A percentile compares a stretch with the other conserved stretches of the same genome.
Evolutionary conservation across 176 grass and related monocot genomes (phyloP).

Genomic region (Eremochloa ophiuroides): DNA sequence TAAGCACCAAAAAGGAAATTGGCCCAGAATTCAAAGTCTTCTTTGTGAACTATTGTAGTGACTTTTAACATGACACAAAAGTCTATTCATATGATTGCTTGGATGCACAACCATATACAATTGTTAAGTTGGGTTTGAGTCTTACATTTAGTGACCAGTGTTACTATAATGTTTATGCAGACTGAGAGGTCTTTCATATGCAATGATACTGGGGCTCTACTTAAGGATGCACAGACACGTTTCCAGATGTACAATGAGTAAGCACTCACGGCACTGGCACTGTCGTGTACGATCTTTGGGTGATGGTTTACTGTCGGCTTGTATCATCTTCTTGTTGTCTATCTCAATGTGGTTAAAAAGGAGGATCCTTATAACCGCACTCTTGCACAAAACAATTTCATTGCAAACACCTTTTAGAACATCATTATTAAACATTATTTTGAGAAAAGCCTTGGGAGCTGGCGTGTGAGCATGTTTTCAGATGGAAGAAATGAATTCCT

Average conservation of each 20-base stretch:
- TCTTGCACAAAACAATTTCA: not conserved
- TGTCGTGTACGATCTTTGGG: constrained; percentile 3
- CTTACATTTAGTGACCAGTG: not conserved
- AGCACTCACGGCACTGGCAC: constrained; percentile 1
- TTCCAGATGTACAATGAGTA: constrained; percentile 93
- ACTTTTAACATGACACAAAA: not conserved
- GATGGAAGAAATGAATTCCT: not conserved
- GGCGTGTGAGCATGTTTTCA: too few relatives aligned
- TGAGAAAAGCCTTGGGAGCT: not conserved
- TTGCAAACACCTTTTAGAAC: not conserved
- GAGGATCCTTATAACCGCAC: not conserved
- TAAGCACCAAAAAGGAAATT: not conserved
- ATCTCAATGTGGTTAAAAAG: not conserved
- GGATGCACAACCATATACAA: not conserved
- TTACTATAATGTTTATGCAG: constrained; percentile 38
- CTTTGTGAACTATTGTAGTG: not conserved
- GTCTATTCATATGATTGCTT: not conserved
- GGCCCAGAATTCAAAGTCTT: not conserved
- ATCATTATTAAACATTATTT: not conserved
- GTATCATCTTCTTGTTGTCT: constrained; percentile 14
- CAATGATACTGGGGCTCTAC: constrained; percentile 78
- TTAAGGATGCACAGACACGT: constrained; percentile 53
- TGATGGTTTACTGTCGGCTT: not conserved
- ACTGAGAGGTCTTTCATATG: constrained; percentile 84
- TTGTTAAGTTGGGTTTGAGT: not conserved